Evolutionary conservation across 2,329 filamentous ascomycete genomes (phyloP), one percentile per base, ranked within the genome.

Genomic region (Aspergillus piperis): DNA sequence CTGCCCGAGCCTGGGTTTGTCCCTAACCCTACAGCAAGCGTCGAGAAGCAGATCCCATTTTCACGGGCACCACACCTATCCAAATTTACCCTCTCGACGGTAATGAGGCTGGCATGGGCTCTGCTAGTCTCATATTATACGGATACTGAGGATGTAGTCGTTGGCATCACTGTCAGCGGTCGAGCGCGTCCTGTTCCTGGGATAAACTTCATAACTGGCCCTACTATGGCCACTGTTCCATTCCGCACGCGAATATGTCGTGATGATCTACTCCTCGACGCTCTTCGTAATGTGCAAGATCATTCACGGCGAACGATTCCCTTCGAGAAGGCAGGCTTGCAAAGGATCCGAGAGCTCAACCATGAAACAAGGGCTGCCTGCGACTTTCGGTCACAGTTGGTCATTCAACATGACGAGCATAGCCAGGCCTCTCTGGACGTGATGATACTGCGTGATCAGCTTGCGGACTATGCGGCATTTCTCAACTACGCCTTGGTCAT

Each of bases 271-370:
- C 36, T 36, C 27, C 11, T 19, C 55, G 48, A 27, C 25, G 25
- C 25, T 27, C 25, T 27, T 6, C 6, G 25, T 27, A 8, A 27
- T 27, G 25, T 8, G 5, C 25, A 27, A 8, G 25, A 27, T 2
- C 25, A 27, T 27, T 54, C 51, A 2, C 52, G 42, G 2, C 13
- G 25, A 11, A 62, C 55, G 51, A 64, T 64, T 11, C 19, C 55
- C 8, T 59, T 39, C 21, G 62, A 63, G 39, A 59, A 63, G 39
- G 23, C 51, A 4, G 62, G 62, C 5, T 41, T 61, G 23, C 62
- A 63, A 32, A 49, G 54, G 27, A 63, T 63, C 23, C 25, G 54
- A 17, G 48, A 50, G 15, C 6, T 61, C 47, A 57, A 48, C 48
- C 1, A 39, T 1, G 52, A 57, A 13, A 32, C 52, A 2, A 36